A percentile compares a stretch with the other conserved stretches of the same genome.
phyloP scores from a whole-genome alignment of 2,329 filamentous ascomycete genomes.

The Cladosporium colombiae region DNA sequence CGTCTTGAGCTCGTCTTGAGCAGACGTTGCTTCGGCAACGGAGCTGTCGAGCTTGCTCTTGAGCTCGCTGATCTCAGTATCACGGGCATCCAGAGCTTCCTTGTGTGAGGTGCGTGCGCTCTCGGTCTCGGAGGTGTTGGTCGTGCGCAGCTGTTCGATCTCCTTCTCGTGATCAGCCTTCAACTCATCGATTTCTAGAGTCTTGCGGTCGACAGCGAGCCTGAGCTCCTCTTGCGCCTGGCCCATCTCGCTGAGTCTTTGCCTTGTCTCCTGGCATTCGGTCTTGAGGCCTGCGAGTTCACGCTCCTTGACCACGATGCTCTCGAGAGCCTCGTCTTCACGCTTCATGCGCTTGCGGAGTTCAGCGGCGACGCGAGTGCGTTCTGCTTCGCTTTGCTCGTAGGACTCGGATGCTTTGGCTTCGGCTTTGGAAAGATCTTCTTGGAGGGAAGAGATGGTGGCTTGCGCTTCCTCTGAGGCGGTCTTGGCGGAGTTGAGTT shows the following conservation, averaged over 20 bases:
- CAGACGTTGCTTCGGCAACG: slow-evolving; percentile 16
- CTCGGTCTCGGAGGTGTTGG: slow-evolving; percentile 10
- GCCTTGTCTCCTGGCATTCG: slow-evolving; percentile 18
- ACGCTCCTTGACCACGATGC: slow-evolving; percentile 12
- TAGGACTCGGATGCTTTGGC: slow-evolving; percentile 8
- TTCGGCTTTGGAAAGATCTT: slow-evolving; percentile 26
- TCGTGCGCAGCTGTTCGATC: background rate
- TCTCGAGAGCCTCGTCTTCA: slow-evolving; percentile 5
- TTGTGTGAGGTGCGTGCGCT: background rate
- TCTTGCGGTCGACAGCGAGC: slow-evolving; percentile 4
- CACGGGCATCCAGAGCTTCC: slow-evolving; percentile 11
- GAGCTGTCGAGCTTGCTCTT: slow-evolving; percentile 18
- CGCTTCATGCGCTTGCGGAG: slow-evolving; percentile 12
- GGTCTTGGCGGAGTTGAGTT: slow-evolving; percentile 13
- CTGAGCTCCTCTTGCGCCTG: slow-evolving; percentile 12
- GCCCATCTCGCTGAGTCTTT: slow-evolving; percentile 7
- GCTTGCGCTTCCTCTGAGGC: slow-evolving; percentile 15
- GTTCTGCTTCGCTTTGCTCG: slow-evolving; percentile 1
- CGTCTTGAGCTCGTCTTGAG: slow-evolving; percentile 26
- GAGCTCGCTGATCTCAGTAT: slow-evolving; percentile 12
- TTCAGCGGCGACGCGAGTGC: background rate
- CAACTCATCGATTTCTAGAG: slow-evolving; percentile 12
- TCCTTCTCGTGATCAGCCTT: slow-evolving; percentile 10
- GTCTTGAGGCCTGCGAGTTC: slow-evolving; percentile 21
- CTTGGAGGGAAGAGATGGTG: slow-evolving; percentile 21